Base-by-base conservation (phyloP, 768 basidiomycete genomes). In the Russula brevipes region DNA sequence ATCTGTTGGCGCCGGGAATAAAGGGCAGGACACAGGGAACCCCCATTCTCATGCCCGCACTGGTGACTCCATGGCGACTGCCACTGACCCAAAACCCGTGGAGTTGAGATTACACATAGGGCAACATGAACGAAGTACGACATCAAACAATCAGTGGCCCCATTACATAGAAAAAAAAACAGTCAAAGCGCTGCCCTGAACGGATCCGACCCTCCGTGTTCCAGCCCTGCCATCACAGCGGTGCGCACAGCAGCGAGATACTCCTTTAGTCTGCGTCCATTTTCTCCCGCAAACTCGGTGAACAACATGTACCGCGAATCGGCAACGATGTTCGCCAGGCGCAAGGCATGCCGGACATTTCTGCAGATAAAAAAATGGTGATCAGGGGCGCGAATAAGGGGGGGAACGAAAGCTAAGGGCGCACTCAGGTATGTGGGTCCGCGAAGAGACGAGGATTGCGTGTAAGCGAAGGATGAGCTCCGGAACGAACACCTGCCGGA, bases 381-480 rank as follows among this genome's bases (percentile, higher is more conserved):
- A 30, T 38, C 4, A 11, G 8, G 9, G 19, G 10, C 6, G 50
- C 5, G 41, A 46, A 39, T 10, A 1, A 44, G 17, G 33, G 16
- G 17, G 14, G 41, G 14, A 52, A 45, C n/a, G n/a, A 35, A 19
- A 49, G 30, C 24, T 24, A 49, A 50, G 46, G 16, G 79, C 86
- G 56, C 68, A 89, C 93, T 82, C 80, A 52, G 87, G 85, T 46
- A 93, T 79, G 24, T 83, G 75, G 10, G 78, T 73, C 8, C 85
- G 77, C 5, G 93, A 91, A 39, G 78, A 75, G 63, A 84, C 81
- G 11, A 98, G 76, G 54, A 88, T 76, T 49, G 82, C 78, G 70
- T 98, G 94, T 2, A 98, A 76, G 24, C 92, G 85, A 66, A 98
- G 80, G 68, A 98, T 84, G 24, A 98, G 80, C 72, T 97, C 94